Conservation (phyloP, 768 basidiomycete genomes). For the Agrocybe praecox region DNA sequence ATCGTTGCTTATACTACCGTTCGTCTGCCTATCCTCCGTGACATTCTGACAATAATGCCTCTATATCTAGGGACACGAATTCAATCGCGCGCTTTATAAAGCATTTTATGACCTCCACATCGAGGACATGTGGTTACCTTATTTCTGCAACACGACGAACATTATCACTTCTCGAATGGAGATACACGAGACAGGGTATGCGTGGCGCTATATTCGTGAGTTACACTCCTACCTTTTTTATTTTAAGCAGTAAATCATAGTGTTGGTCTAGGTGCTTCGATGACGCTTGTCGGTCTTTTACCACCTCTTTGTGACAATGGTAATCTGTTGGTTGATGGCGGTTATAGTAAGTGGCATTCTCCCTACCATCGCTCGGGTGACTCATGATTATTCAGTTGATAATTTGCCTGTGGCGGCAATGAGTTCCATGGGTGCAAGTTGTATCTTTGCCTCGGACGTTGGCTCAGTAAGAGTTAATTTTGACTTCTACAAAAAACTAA, state of each 20-base stretch:
- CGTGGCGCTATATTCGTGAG: slow-evolving; percentile 91
- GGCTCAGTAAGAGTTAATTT: slow-evolving; percentile 62
- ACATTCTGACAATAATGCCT: neutral
- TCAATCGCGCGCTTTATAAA: slow-evolving; percentile 95
- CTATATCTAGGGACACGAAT: slow-evolving; percentile 78
- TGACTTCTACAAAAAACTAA: neutral
- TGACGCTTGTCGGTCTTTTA: slow-evolving; percentile 94
- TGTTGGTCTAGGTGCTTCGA: slow-evolving; percentile 77
- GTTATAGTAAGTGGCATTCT: slow-evolving; percentile 63
- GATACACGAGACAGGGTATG: slow-evolving; percentile 97
- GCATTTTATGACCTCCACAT: slow-evolving; percentile 94
- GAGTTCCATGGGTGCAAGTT: slow-evolving; percentile 88
- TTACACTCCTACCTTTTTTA: neutral
- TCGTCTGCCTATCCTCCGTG: slow-evolving; percentile 13
- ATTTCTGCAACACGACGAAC: slow-evolving; percentile 97
- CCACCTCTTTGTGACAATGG: slow-evolving; percentile 96
- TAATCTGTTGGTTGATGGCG: slow-evolving; percentile 88
- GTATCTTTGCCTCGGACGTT: slow-evolving; percentile 92
- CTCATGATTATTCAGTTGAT: slow-evolving; percentile 58
- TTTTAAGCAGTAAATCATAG: neutral
- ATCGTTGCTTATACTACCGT: slow-evolving; percentile 91
- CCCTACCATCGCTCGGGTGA: neutral
- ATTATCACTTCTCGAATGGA: slow-evolving; percentile 97
- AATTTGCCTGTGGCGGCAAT: slow-evolving; percentile 92
- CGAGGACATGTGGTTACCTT: slow-evolving; percentile 98